A percentile compares a stretch with the other conserved stretches of the same genome.
phyloP scores from a whole-genome alignment of 225 moss, liverwort and hornwort species.

The Rhytidiadelphus loreus region DNA sequence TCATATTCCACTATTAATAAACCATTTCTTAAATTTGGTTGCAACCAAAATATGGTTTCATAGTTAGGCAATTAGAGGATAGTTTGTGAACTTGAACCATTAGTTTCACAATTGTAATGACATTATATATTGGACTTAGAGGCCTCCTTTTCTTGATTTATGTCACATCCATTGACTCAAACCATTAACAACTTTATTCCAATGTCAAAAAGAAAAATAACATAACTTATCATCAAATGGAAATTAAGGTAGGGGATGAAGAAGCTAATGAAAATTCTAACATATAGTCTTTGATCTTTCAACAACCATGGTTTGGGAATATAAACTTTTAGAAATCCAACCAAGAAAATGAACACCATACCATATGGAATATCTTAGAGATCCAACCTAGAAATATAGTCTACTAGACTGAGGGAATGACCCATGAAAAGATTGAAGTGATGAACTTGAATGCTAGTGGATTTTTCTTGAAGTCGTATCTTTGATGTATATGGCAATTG shows the following conservation, averaged over 20 bases:
- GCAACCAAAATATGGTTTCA: background rate
- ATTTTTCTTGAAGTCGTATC: accelerated
- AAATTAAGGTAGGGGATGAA: background rate
- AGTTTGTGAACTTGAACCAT: background rate
- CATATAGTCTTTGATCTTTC: background rate
- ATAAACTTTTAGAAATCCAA: too few relatives aligned
- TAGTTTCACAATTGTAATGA: background rate
- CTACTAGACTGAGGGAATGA: accelerated
- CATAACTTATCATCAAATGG: accelerated
- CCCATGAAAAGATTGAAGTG: background rate
- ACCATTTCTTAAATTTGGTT: background rate
- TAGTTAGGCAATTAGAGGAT: accelerated
- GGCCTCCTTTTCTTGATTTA: background rate
- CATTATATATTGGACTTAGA: background rate
- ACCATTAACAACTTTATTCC: background rate
- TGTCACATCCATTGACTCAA: accelerated
- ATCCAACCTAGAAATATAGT: background rate
- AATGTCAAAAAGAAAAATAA: background rate
- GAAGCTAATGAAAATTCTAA: background rate
- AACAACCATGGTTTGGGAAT: background rate
- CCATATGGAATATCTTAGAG: accelerated
- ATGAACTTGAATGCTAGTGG: background rate
- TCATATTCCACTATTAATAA: background rate
- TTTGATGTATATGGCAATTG: accelerated
- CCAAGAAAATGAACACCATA: accelerated